Evolutionary conservation across 2,329 filamentous ascomycete species (phyloP), one percentile per base, ranked within the genome.

Genomic region (Botrytis sinoallii): DNA sequence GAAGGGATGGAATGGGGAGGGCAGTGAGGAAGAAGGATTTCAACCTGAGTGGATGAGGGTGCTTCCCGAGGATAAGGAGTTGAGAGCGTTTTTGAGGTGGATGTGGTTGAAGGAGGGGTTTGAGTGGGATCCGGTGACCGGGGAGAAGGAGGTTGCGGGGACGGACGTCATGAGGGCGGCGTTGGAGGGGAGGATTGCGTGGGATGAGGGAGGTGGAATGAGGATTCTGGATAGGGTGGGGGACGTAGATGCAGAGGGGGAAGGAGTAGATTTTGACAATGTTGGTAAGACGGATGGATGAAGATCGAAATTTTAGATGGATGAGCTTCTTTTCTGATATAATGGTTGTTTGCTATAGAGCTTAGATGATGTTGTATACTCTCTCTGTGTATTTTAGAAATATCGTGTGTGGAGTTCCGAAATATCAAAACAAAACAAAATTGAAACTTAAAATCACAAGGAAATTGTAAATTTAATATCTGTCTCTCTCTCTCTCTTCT

Each of bases 21-120:
- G 77, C 75, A 90, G 89, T 78, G 92, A 91, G 2, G 84, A 83
- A 80, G 88, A 77, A 76, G 71, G 71, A 3, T 94, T 95, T 80
- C 90, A 94, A 78, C 93, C 94, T 0, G 95, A 98, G 82, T 98
- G 95, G 95, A 96, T 94, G 87, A 88, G 93, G 4, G 94, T 97
- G 1, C 81, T 92, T 67, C 94, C 95, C 0, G 84, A 86, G 61
- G 95, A 98, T 82, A 98, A 97, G 83, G 95, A 98, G 82, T 84
- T 98, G n/a, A 87, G 93, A 61, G 94, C 93, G 0, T 97, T 90
- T 83, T 82, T 98, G 79, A 87, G 91, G 57, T 98, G 95, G 94
- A 93, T 94, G 89, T 97, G 95, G 94, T 88, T 96, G 83, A 89
- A 91, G 64, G 93, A 97, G 79, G 93, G 94, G 0, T 95, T 90